Base-by-base conservation (phyloP, 2,329 filamentous ascomycete species). In the Beauveria asiatica region DNA sequence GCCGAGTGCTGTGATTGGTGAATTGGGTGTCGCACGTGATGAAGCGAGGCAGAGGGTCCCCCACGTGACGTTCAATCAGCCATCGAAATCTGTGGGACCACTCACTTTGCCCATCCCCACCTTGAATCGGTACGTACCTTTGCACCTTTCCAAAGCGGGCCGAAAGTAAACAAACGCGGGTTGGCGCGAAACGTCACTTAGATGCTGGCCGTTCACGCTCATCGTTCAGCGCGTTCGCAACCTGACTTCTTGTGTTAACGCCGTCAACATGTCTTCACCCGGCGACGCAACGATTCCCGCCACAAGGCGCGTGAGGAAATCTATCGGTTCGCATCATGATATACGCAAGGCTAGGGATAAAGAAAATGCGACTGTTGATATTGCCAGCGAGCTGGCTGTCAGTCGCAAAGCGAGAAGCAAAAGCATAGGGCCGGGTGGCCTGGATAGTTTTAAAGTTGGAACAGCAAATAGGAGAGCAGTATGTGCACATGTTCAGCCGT, bases 401-500 rank as follows among this genome's bases (percentile, higher is more conserved):
- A 79, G 73, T 69, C 78, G 81, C 63, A 82, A 92, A 75, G 89
- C 88, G 61, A 86, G 94, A 65, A 97, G 93, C 75, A 97, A 97
- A 79, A 97, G 93, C 75, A 87, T 99, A 66, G 94, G 94, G 2
- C 93, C 94, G 17, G 94, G 93, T 55, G 92, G 92, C 27, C 75
- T 96, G 50, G 92, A 95, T 78, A 87, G 88, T 61, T 80, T 95
- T 59, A 92, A 88, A 72, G 82, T 87, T 69, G 83, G 82, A 49
- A 83, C 80, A 69, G 90, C 89, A 39, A 95, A 96, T 72, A 80
- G 89, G 67, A 84, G 89, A 73, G 89, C 91, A 77, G 91, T 94
- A 82, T 69, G 79, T 64, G 33, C 65, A 68, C 67, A 65, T 52
- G 41, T 49, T 9, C 33, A 6, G 5, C 9, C 25, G 19, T 23